phyloP scores from a whole-genome alignment of 345 rosid species.

The Adansonia digitata region DNA sequence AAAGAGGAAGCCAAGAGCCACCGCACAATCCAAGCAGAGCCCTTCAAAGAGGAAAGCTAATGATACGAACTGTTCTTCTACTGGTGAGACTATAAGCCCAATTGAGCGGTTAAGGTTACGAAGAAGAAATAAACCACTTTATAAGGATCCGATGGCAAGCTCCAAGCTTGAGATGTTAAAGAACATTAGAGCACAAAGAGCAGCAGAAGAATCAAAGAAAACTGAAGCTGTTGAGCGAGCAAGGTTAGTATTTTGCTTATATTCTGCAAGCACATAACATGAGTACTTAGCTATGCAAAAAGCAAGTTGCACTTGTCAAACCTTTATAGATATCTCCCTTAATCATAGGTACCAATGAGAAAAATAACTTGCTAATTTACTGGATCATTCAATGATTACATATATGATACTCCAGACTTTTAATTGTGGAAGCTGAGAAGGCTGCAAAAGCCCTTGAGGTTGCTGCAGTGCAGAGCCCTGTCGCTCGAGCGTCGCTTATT shows the following conservation, averaged over 20 bases:
- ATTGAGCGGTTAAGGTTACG: constrained; percentile 34
- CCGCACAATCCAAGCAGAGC: constrained; percentile 31
- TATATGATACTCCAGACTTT: constrained; percentile 40
- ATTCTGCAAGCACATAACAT: neutral
- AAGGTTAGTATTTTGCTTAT: constrained; percentile 45
- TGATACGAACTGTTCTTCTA: constrained; percentile 16
- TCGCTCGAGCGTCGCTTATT: constrained; percentile 70
- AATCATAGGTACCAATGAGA: neutral
- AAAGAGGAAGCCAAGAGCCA: constrained; percentile 43
- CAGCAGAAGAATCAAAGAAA: constrained; percentile 58
- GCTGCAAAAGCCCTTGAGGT: constrained; percentile 82
- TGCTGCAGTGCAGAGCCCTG: constrained; percentile 69
- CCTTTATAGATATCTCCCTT: neutral
- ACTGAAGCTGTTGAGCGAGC: constrained; percentile 69
- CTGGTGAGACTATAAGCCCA: constrained; percentile 25
- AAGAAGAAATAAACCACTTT: constrained; percentile 47
- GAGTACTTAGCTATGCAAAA: neutral
- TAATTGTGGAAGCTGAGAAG: constrained; percentile 87
- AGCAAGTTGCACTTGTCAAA: too few species aligned
- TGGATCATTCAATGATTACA: constrained; percentile 2
- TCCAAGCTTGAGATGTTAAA: constrained; percentile 86
- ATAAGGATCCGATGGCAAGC: constrained; percentile 79
- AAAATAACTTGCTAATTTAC: neutral
- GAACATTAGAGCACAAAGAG: constrained; percentile 75
- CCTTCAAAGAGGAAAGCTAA: constrained; percentile 31